Evolutionary conservation across 2,329 filamentous ascomycete species (phyloP).

Genomic region (Cladosporium sp.): DNA sequence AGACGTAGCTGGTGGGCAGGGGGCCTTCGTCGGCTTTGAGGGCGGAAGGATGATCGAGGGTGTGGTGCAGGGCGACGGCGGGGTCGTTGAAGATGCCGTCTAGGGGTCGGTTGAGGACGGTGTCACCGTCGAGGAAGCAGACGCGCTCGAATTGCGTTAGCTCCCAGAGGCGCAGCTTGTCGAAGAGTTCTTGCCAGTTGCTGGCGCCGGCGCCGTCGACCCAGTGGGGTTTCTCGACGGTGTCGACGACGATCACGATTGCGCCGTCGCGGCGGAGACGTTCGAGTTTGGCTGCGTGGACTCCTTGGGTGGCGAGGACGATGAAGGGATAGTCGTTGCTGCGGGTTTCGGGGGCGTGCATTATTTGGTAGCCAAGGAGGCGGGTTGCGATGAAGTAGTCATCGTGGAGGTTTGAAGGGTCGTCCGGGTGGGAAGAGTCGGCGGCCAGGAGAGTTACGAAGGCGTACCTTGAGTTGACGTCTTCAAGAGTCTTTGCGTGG

Average conservation of each 20-base stretch:
- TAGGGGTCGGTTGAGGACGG: constrained; percentile 25
- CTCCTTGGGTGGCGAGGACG: constrained; percentile 27
- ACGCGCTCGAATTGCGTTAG: constrained; percentile 36
- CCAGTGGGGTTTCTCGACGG: constrained; percentile 13
- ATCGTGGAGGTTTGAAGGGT: constrained; percentile 21
- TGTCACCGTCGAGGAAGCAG: constrained; percentile 34
- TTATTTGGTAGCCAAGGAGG: constrained; percentile 29
- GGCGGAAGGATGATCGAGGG: constrained; percentile 14
- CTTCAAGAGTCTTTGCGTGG: background rate
- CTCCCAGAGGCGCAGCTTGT: constrained; percentile 38
- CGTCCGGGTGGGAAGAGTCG: constrained; percentile 10
- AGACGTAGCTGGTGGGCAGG: constrained; percentile 31
- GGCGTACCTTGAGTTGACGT: constrained; percentile 20
- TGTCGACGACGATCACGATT: constrained; percentile 22
- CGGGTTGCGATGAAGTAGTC: constrained; percentile 30
- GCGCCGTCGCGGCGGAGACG: constrained; percentile 28
- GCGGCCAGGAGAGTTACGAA: constrained; percentile 29
- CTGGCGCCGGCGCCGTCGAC: constrained; percentile 6
- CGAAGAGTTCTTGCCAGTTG: constrained; percentile 34
- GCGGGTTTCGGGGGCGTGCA: constrained; percentile 29
- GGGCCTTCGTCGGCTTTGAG: constrained; percentile 23
- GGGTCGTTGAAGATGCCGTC: constrained; percentile 34
- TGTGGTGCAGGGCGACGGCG: constrained; percentile 18
- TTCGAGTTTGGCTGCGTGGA: constrained; percentile 24
- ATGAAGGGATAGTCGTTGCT: constrained; percentile 27